Evolutionary conservation across 208 protist genomes (phyloP), one percentile per base, ranked within the genome.

Genomic region (Crithidia brevicula): DNA sequence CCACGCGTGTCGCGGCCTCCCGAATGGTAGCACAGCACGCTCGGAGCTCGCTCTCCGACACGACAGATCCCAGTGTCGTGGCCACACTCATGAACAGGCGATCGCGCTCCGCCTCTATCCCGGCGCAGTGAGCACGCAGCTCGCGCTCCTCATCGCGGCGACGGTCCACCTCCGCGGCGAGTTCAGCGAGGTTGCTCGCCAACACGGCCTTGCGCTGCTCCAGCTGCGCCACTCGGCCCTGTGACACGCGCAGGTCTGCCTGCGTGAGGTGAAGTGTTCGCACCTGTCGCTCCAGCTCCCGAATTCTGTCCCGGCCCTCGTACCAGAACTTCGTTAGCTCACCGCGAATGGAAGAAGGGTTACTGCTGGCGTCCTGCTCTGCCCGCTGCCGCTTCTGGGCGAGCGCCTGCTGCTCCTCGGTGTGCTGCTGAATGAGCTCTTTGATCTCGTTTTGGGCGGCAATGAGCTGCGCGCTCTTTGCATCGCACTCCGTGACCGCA

Each of bases 271-370:
- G 74, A 33, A 86, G 70, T 36, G 81, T 63, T 27, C 56, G 46
- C 33, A 91, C 60, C 45, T 85, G 62, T 20, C 60, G 67, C 51
- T 78, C 76, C 57, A 92, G 67, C 27, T 61, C 73, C 18, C 69
- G 50, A 23, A 92, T 74, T 36, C 67, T 79, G 40, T 89, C 84
- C 6, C 85, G 67, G 16, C 86, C 86, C 18, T 86, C 81, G 63
- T 80, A 79, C 81, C 85, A 95, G 65, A 92, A 95, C 38, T 79
- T 79, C 22, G 91, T 74, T 31, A 83, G 58, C 50, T 92, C 77
- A 10, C 67, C 76, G 22, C 84, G 81, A 20, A 90, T 78, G n/a
- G 86, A 92, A 13, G 81, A 72, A 1, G 81, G 81, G 64, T 86
- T 72, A 28, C 60, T 66, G 50, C 50, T 76, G 20, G 50, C 71